phyloP scores from a whole-genome alignment of 768 basidiomycete genomes.

The Termitomyces sp. region DNA sequence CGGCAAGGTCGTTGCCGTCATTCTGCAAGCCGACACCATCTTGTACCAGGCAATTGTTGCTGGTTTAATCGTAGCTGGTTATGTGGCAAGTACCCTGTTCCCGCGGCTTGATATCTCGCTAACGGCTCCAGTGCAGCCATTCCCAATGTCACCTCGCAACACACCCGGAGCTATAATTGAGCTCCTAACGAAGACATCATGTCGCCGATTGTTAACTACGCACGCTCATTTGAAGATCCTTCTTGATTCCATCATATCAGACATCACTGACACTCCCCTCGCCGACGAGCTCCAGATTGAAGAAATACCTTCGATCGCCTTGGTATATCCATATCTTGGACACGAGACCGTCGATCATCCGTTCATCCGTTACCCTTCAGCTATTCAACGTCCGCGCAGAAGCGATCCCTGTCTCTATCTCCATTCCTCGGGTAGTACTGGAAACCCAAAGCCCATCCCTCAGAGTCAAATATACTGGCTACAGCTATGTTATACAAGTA shows the following conservation, averaged over 20 bases:
- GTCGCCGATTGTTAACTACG: conserved; percentile 34
- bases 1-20: conserved; percentile 31
- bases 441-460: conserved; percentile 35
- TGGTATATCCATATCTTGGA: conserved; percentile 16
- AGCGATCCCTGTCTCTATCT: conserved; percentile 22
- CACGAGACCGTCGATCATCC: conserved; percentile 9
- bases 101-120: background rate
- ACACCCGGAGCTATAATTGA: conserved; percentile 30
- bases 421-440: conserved; percentile 38
- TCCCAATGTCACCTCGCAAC: conserved; percentile 36
- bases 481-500: conserved; percentile 21
- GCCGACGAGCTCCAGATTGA: conserved; percentile 22
- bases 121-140: conserved; percentile 24
- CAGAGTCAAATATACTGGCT: conserved; percentile 20
- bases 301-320: conserved; percentile 20
- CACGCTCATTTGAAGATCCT: conserved; percentile 24
- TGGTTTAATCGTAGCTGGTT: conserved; percentile 33
- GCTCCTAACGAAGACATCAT: conserved; percentile 33
- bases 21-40: conserved; percentile 29
- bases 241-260: conserved; percentile 21
- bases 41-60: conserved; percentile 38
- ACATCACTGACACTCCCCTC: conserved; percentile 17
- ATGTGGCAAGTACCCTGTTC: conserved; percentile 23
- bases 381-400: conserved; percentile 1
- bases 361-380: conserved; percentile 8